Conservation (phyloP, 331 rosid genomes). For the Dryas integrifolia region DNA sequence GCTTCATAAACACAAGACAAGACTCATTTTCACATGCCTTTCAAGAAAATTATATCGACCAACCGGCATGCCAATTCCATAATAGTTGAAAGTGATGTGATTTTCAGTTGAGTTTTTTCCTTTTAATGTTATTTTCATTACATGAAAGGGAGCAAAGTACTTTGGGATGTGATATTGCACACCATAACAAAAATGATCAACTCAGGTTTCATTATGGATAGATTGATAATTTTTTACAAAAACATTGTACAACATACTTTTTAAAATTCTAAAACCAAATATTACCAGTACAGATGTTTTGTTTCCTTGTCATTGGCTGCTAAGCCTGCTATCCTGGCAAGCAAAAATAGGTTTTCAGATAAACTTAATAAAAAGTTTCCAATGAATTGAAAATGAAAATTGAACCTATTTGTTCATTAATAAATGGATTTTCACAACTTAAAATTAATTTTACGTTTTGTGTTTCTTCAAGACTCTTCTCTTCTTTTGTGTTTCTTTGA, state of each 20-base stretch:
- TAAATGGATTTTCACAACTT: neutral
- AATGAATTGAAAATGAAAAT: too few relatives aligned
- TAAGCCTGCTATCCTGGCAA: neutral
- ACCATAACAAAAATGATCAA: too few relatives aligned
- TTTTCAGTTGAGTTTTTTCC: too few relatives aligned
- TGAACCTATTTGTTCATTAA: neutral
- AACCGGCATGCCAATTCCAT: too few relatives aligned
- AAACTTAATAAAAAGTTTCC: neutral
- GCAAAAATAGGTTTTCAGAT: neutral
- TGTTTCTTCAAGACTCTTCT: constrained; percentile 39
- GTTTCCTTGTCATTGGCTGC: neutral
- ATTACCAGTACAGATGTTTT: neutral
- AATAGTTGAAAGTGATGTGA: too few relatives aligned
- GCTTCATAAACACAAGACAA: too few relatives aligned
- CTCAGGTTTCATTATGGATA: neutral
- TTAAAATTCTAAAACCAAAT: neutral
- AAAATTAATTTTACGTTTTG: neutral
- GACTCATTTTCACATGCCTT: too few relatives aligned
- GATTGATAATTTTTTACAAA: neutral
- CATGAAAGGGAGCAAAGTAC: too few relatives aligned
- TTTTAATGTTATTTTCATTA: too few relatives aligned
- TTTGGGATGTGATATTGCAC: too few relatives aligned
- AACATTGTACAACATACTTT: neutral
- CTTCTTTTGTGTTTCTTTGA: constrained; percentile 51
- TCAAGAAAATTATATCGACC: too few relatives aligned